A percentile compares a stretch with the other conserved stretches of the same genome.
phyloP scores from a whole-genome alignment of 805 yeast species.

The Wickerhamomyces xylosicus region DNA sequence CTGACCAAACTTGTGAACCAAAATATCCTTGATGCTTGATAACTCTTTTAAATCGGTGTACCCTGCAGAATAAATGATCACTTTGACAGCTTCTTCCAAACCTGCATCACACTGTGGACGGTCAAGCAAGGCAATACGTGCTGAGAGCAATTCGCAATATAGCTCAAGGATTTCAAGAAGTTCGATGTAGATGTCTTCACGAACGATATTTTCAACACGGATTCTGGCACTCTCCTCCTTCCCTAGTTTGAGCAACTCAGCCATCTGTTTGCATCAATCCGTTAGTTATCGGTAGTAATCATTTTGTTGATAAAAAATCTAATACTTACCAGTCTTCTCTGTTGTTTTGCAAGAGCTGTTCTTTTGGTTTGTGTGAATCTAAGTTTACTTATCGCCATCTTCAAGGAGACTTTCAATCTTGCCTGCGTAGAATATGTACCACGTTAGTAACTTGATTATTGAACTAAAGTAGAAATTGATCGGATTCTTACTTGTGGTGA shows the following conservation, averaged over 20 bases:
- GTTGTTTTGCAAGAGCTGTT: slow-evolving; percentile 65
- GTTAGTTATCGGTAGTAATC: background rate
- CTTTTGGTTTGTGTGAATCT: slow-evolving; percentile 63
- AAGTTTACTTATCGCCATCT: slow-evolving; percentile 62
- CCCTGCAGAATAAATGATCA: slow-evolving; percentile 59
- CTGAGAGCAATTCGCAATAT: slow-evolving; percentile 71
- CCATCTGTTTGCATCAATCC: slow-evolving; percentile 37
- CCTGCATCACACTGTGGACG: slow-evolving; percentile 19
- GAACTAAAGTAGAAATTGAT: background rate
- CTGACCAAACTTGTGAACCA: slow-evolving; percentile 52
- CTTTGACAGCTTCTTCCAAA: slow-evolving; percentile 55
- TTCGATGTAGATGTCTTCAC: slow-evolving; percentile 76
- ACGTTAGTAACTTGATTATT: background rate
- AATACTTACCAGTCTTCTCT: slow-evolving; percentile 35
- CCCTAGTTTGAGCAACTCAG: slow-evolving; percentile 57
- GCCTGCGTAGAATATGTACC: slow-evolving; percentile 12
- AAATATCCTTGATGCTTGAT: slow-evolving; percentile 44
- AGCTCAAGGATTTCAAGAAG: slow-evolving; percentile 69
- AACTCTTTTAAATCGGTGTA: slow-evolving; percentile 73
- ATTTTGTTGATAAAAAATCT: too few species aligned
- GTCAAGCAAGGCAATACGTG: slow-evolving; percentile 56
- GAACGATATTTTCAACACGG: slow-evolving; percentile 72
- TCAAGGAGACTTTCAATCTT: slow-evolving; percentile 24
- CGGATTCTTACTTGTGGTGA: slow-evolving; percentile 19
- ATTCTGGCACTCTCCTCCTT: slow-evolving; percentile 78